These are phyloP conservation scores for Lenwebbia sp. DNA, from an alignment of 345 rosid genomes.

Conservation along the genomic window DNA sequence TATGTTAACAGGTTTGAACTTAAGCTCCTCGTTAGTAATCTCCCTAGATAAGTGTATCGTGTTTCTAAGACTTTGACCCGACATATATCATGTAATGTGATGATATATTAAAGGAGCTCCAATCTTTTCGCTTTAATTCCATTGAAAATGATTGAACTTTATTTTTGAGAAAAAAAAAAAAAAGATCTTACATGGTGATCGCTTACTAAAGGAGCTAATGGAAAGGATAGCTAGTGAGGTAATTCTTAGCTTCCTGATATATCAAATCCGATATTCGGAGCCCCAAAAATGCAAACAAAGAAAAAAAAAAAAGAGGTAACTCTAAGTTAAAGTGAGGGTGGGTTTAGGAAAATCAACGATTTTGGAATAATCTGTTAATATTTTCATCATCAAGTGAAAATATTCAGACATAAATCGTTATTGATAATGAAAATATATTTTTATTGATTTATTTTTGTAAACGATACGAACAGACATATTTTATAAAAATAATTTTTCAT, in stretches of 20 bases:
- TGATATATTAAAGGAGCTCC: background rate
- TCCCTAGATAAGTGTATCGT: background rate
- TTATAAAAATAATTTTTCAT: background rate
- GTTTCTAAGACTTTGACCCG: background rate
- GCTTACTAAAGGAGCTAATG: background rate
- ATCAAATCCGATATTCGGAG: background rate
- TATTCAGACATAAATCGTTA: background rate
- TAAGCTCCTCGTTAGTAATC: background rate
- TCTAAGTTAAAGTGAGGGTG: background rate
- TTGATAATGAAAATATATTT: background rate
- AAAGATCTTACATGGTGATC: background rate
- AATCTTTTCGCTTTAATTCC: background rate
- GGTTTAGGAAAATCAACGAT: background rate
- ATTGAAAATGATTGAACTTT: background rate
- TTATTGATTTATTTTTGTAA: rapidly evolving
- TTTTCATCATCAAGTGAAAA: background rate
- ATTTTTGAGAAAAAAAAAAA: background rate
- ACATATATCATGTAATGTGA: background rate
- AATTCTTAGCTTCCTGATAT: background rate
- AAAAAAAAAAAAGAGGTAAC: background rate
- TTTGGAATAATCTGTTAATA: background rate
- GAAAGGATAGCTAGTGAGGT: background rate
- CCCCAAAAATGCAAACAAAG: background rate
- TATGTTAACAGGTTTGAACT: rapidly evolving
- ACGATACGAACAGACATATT: background rate